Evolutionary conservation across 169 alveolate species (phyloP), one percentile per base, ranked within the genome.

Genomic region (Plasmodium billcollinsi): DNA sequence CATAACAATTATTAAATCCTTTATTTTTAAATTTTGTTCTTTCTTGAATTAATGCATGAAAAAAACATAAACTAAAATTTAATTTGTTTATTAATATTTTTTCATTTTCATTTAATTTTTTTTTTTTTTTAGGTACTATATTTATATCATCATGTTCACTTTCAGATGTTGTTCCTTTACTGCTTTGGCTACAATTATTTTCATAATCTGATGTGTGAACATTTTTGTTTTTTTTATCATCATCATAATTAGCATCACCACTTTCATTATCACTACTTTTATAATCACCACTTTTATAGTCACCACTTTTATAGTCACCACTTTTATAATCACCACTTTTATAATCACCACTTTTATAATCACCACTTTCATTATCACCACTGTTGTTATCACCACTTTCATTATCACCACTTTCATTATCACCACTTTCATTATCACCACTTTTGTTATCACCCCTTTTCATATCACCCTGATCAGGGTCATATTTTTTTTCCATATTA

Each of bases 41-140:
- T 29, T 83, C 91, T 69, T 83, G 91, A 15, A 83, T 83, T 58
- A 83, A 72, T 3, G 91, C 70, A 62, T 83, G 91, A 73, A 83
- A 83, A 72, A 83, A 83, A 18, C 91, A 83, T 50, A 83, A 62
- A 62, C 80, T 83, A 50, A 83, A 83, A 62, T 69, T 54, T 47
- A 83, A 49, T 29, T 83, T 83, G 43, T 83, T 83, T 33, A 83
- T 83, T 62, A 83, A 61, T 11, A 83, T 83, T 20, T 43, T 69
- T 20, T 67, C 83, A 43, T 69, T 83, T 56, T 83, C 91, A 24
- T 59, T 83, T 33, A 78, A 69, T 54, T 67, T 66, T 52, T 14
- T 14, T 21, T 29, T 66, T 47, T 58, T 63, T 66, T 73, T 73
- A 1, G 9, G 47, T 0, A 39, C 47, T 11, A 39, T 39, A 39